Percentiles rank a stretch among this genome's conserved stretches.
These are phyloP conservation scores for Aphanoascus verrucosus DNA, from an alignment of 2,329 filamentous ascomycete species.

Conservation along the genomic window DNA sequence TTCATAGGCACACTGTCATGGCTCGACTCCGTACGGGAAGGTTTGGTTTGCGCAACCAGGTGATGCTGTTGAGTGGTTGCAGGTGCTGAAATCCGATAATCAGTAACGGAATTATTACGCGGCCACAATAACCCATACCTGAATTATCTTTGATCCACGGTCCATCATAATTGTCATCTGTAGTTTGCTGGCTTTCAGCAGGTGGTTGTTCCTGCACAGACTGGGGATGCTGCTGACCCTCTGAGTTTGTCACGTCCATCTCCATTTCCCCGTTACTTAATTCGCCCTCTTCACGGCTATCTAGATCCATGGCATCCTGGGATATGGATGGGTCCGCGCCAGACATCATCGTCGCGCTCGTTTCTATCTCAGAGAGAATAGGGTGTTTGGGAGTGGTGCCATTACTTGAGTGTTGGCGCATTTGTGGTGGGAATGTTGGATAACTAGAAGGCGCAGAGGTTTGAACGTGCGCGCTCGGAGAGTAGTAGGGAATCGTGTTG, in stretches of 20 bases:
- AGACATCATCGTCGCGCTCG: neutral
- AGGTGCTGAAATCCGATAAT: neutral
- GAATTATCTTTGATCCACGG: neutral
- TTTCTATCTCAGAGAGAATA: neutral
- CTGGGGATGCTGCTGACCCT: neutral
- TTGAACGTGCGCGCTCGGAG: slow-evolving; percentile 19
- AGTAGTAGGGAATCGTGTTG: slow-evolving; percentile 26
- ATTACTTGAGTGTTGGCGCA: neutral
- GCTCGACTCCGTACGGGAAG: neutral
- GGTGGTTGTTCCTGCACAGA: neutral
- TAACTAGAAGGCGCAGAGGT: slow-evolving; percentile 11
- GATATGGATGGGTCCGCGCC: neutral
- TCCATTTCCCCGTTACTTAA: slow-evolving; percentile 53
- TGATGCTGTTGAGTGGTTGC: neutral
- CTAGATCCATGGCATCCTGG: slow-evolving; percentile 25
- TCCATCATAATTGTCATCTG: neutral
- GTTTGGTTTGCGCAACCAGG: neutral
- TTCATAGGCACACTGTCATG: neutral
- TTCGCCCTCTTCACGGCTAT: slow-evolving; percentile 62
- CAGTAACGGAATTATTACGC: neutral
- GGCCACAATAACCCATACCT: neutral
- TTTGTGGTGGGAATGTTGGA: slow-evolving; percentile 14
- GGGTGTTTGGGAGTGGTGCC: neutral
- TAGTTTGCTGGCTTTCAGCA: neutral
- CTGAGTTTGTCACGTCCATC: neutral